These are phyloP conservation scores for Trifolium subterraneum DNA, from an alignment of 306 rosid species.

Conservation along the genomic window DNA sequence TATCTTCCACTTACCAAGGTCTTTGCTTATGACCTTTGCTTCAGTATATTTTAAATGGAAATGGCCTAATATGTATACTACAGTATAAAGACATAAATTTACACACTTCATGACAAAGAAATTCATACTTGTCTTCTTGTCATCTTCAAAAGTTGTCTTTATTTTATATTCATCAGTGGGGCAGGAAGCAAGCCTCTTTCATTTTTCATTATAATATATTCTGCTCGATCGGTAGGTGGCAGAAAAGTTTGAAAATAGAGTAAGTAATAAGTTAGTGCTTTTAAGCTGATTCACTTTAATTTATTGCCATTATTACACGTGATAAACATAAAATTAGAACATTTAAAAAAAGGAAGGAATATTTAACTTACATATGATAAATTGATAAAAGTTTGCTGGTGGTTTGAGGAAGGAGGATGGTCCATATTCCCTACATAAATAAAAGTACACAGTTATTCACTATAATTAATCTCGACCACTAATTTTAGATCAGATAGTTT, in stretches of 20 bases:
- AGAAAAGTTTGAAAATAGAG: neutral
- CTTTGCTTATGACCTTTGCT: too few relatives aligned
- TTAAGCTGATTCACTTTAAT: neutral
- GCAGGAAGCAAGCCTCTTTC: neutral
- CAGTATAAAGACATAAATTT: neutral
- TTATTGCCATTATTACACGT: neutral
- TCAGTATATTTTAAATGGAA: neutral
- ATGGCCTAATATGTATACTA: neutral
- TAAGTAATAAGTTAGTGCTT: neutral
- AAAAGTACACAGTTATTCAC: neutral
- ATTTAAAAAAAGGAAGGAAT: neutral
- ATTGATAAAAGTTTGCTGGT: neutral
- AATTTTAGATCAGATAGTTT: neutral
- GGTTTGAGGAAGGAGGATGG: neutral
- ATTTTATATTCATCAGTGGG: neutral
- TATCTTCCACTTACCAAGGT: too few relatives aligned
- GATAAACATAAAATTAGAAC: neutral
- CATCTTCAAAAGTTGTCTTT: neutral
- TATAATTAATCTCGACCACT: neutral
- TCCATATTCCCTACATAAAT: neutral
- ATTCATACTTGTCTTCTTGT: slow-evolving; percentile 1
- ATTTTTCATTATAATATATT: neutral
- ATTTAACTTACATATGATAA: neutral
- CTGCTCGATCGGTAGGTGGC: neutral
- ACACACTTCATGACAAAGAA: neutral